Conservation (phyloP, 1,284 basidiomycete genomes). For the Retiboletus flavoniger region DNA sequence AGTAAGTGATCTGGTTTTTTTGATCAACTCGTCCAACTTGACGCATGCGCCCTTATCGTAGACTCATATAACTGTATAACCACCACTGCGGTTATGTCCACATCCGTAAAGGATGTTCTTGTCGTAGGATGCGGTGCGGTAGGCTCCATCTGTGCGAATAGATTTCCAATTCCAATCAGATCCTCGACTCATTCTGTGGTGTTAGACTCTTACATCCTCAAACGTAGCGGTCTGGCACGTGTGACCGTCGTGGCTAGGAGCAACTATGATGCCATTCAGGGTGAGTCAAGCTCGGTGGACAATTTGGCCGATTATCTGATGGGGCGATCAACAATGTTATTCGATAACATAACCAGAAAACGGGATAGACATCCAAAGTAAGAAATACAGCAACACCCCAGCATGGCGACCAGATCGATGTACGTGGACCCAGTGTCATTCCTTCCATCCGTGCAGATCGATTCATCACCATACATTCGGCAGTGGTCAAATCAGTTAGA, state of each 20-base stretch:
- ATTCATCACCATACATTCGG: neutral
- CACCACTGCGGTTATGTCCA: constrained; percentile 3
- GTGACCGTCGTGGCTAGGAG: constrained; percentile 75
- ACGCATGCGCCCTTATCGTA: neutral
- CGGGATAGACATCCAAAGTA: constrained; percentile 58
- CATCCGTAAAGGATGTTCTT: constrained; percentile 46
- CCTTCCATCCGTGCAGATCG: neutral
- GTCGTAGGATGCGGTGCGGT: constrained; percentile 60
- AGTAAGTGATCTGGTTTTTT: neutral
- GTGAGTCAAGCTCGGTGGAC: constrained; percentile 32
- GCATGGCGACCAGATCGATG: constrained; percentile 65
- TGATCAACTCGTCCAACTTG: neutral
- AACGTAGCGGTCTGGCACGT: constrained; percentile 58
- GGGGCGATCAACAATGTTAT: neutral
- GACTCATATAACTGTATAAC: too few relatives aligned
- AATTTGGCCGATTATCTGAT: neutral
- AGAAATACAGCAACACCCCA: constrained; percentile 56
- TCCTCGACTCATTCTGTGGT: neutral
- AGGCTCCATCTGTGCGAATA: constrained; percentile 51
- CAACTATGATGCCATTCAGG: constrained; percentile 61
- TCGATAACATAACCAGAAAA: constrained; percentile 33
- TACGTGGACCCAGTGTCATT: constrained; percentile 33
- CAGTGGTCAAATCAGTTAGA: constrained; percentile 58
- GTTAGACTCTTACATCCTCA: constrained; percentile 62
- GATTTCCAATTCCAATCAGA: neutral